Evolutionary conservation across 1,139 yeast genomes (phyloP).

Genomic region (Suhomyces atakaporum): DNA sequence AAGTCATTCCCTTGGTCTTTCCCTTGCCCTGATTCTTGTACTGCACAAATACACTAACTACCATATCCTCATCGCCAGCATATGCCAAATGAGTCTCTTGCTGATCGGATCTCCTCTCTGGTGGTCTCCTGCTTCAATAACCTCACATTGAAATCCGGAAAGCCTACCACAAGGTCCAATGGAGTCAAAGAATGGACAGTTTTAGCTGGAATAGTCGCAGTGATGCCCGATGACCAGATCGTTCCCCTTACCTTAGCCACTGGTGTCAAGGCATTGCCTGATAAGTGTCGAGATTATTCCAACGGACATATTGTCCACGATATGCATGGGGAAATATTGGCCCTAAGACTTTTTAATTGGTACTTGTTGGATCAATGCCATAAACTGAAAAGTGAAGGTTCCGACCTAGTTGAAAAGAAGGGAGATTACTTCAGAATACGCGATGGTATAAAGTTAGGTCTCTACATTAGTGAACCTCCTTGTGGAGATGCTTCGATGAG

Average conservation of each 20-base stretch:
- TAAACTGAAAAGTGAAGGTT: conserved; percentile 7
- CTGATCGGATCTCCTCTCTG: conserved; percentile 11
- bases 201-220: conserved; percentile 68
- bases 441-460: conserved; percentile 44
- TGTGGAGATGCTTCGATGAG: conserved; percentile 89
- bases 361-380: conserved; percentile 32
- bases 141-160: conserved; percentile 40
- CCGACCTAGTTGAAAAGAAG: conserved; percentile 23
- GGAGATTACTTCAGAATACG: conserved; percentile 29
- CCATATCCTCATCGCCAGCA: not conserved
- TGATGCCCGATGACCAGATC: conserved; percentile 23
- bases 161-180: conserved; percentile 61
- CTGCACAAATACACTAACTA: not conserved
- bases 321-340: conserved; percentile 83
- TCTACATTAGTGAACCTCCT: conserved; percentile 80
- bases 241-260: conserved; percentile 62
- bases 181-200: conserved; percentile 83
- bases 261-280: conserved; percentile 81
- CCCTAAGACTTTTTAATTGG: conserved; percentile 67
- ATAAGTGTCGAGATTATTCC: conserved; percentile 40
- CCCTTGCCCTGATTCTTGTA: too few species aligned
- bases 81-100: conserved; percentile 6
- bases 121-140: conserved; percentile 23
- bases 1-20: too few species aligned
- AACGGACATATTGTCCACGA: conserved; percentile 75